Evolutionary conservation across 2,329 filamentous ascomycete genomes (phyloP).

Genomic region (Keithomyces neogunnii): DNA sequence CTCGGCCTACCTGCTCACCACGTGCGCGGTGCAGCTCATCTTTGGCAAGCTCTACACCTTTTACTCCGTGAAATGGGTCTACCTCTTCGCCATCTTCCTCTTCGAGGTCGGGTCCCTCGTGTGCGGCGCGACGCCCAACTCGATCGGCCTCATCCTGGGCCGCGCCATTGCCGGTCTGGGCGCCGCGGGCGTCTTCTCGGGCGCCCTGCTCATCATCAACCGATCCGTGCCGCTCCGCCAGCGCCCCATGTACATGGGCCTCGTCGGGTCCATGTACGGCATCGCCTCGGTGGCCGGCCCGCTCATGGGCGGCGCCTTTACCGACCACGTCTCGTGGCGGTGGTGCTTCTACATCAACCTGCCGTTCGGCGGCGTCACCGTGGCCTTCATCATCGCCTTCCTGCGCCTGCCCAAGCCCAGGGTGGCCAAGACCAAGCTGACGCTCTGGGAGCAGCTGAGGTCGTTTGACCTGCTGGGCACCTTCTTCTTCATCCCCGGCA

Average conservation of each 20-base stretch:
- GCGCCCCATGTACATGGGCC: conserved; percentile 28
- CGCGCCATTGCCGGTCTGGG: conserved; percentile 29
- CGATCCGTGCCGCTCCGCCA: conserved; percentile 24
- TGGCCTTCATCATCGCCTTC: conserved; percentile 21
- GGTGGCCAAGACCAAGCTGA: conserved; percentile 11
- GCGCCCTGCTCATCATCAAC: conserved; percentile 33
- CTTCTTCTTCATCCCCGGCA: conserved; percentile 22
- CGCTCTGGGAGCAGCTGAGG: conserved; percentile 1
- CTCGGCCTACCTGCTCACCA: conserved; percentile 27
- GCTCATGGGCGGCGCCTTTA: conserved; percentile 26
- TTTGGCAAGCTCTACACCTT: conserved; percentile 36
- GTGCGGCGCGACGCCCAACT: conserved; percentile 22
- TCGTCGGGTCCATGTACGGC: conserved; percentile 33
- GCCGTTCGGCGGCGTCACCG: conserved; percentile 26
- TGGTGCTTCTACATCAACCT: conserved; percentile 35
- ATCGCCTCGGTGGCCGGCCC: conserved; percentile 31
- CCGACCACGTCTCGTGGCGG: conserved; percentile 26
- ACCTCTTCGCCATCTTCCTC: conserved; percentile 16
- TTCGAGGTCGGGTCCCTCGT: conserved; percentile 23
- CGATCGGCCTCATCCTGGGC: conserved; percentile 25
- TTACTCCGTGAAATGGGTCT: conserved; percentile 20
- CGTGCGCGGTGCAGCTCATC: conserved; percentile 25
- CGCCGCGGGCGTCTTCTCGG: conserved; percentile 37
- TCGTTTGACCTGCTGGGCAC: conserved; percentile 18
- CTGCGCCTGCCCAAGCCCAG: conserved; percentile 5